Conservation (phyloP, 208 protist genomes). For the Crithidia brevicula region DNA sequence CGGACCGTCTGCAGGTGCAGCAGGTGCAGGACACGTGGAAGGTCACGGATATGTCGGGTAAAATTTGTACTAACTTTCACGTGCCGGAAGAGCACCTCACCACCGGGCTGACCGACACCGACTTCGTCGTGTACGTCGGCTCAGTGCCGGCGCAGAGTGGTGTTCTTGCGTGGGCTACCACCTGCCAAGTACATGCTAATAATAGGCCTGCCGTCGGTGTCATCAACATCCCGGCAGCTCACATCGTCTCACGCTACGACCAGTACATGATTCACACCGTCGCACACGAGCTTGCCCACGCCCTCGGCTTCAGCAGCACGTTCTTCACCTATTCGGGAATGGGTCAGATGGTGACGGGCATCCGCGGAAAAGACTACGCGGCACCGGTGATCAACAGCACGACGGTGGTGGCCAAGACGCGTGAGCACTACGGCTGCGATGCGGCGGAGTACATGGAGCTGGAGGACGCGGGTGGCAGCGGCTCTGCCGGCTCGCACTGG, state of each 20-base stretch:
- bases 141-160: conserved; percentile 27
- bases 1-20: conserved; percentile 52
- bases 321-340: conserved; percentile 26
- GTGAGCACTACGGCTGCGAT: conserved; percentile 72
- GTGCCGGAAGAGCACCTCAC: conserved; percentile 38
- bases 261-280: conserved; percentile 26
- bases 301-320: conserved; percentile 66
- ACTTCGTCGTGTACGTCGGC: conserved; percentile 78
- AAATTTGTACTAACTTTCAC: conserved; percentile 1
- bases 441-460: conserved; percentile 67
- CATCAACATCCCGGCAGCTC: conserved; percentile 49
- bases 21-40: conserved; percentile 19
- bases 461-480: conserved; percentile 65
- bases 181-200: conserved; percentile 35
- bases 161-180: conserved; percentile 45
- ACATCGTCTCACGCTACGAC: conserved; percentile 19
- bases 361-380: conserved; percentile 41
- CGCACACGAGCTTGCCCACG: conserved; percentile 86
- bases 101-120: conserved; percentile 37
- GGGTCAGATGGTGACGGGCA: neutral
- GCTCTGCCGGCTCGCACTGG: conserved; percentile 78
- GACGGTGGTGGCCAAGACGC: conserved; percentile 37
- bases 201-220: conserved; percentile 45
- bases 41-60: conserved; percentile 11
- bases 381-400: conserved; percentile 37